A percentile compares a stretch with the other conserved stretches of the same genome.
These are phyloP conservation scores for Geotrichum bryndzae DNA, from an alignment of 1,139 yeast genomes.

Conservation along the genomic window DNA sequence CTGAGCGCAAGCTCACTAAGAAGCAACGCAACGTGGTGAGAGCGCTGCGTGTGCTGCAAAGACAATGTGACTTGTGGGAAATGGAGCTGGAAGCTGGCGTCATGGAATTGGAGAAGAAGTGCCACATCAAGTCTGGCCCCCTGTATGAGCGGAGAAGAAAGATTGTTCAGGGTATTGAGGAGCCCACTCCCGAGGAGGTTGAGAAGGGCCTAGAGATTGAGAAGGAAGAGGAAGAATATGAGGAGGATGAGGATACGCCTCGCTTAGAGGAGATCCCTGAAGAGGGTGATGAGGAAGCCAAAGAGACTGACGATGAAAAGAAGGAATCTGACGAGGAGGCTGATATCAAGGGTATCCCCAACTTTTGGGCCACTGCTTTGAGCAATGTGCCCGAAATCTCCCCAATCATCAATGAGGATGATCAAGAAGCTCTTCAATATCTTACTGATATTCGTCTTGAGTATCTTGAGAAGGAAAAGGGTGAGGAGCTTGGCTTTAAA, in stretches of 20 bases:
- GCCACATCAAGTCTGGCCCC: conserved; percentile 66
- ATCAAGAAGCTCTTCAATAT: conserved; percentile 71
- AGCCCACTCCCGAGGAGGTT: conserved; percentile 74
- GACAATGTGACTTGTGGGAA: conserved; percentile 73
- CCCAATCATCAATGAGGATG: conserved; percentile 85
- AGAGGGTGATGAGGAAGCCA: conserved; percentile 42
- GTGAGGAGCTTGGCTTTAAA: conserved; percentile 56
- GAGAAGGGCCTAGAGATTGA: conserved; percentile 63
- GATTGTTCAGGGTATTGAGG: conserved; percentile 63
- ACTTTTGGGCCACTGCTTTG: conserved; percentile 94
- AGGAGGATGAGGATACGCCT: conserved; percentile 33
- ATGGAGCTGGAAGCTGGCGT: conserved; percentile 87
- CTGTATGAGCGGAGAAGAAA: conserved; percentile 67
- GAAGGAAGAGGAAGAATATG: conserved; percentile 18
- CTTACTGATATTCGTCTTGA: conserved; percentile 70
- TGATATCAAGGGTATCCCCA: conserved; percentile 68
- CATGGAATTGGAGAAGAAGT: conserved; percentile 79
- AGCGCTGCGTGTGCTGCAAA: conserved; percentile 78
- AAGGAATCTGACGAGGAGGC: conserved; percentile 39
- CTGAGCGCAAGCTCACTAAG: neutral
- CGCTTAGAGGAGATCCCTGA: conserved; percentile 43
- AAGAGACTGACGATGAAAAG: conserved; percentile 37
- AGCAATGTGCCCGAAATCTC: conserved; percentile 77
- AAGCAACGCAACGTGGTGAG: conserved; percentile 46
- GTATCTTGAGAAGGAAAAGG: conserved; percentile 64